phyloP scores from a whole-genome alignment of 2,329 filamentous ascomycete genomes.

The Pseudocercospora pini-densiflorae region DNA sequence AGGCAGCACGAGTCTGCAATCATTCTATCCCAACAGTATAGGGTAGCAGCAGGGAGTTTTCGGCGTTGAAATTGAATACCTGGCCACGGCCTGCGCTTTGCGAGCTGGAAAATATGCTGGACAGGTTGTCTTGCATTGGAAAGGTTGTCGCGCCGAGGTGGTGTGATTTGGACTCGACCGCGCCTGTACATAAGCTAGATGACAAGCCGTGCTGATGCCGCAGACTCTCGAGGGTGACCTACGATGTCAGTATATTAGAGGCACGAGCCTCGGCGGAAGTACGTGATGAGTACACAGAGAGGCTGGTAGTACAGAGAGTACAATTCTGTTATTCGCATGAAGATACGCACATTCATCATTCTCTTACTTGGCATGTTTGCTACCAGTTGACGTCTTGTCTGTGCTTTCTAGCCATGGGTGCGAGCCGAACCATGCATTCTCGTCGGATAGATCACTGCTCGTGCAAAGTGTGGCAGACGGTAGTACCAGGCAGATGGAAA shows the following conservation, averaged over 20 bases:
- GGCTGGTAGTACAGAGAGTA: slow-evolving; percentile 18
- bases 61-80: slow-evolving; percentile 10
- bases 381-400: neutral
- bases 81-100: slow-evolving; percentile 15
- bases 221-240: slow-evolving; percentile 3
- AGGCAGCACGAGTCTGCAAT: slow-evolving; percentile 4
- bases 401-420: neutral
- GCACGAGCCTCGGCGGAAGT: slow-evolving; percentile 14
- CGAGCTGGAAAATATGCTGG: slow-evolving; percentile 16
- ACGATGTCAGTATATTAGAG: slow-evolving; percentile 9
- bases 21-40: slow-evolving; percentile 13
- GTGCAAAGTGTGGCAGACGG: neutral
- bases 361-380: neutral
- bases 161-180: slow-evolving; percentile 12
- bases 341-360: neutral
- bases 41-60: slow-evolving; percentile 18
- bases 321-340: slow-evolving; percentile 9
- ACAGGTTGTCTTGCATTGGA: slow-evolving; percentile 12
- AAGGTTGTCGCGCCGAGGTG: slow-evolving; percentile 2
- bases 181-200: slow-evolving; percentile 17
- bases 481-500: neutral
- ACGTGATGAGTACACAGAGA: slow-evolving; percentile 22
- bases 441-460: neutral
- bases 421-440: neutral
- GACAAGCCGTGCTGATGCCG: slow-evolving; percentile 9